These are phyloP conservation scores for Chrysoporthe cubensis DNA, from an alignment of 2,329 filamentous ascomycete genomes.

Conservation along the genomic window DNA sequence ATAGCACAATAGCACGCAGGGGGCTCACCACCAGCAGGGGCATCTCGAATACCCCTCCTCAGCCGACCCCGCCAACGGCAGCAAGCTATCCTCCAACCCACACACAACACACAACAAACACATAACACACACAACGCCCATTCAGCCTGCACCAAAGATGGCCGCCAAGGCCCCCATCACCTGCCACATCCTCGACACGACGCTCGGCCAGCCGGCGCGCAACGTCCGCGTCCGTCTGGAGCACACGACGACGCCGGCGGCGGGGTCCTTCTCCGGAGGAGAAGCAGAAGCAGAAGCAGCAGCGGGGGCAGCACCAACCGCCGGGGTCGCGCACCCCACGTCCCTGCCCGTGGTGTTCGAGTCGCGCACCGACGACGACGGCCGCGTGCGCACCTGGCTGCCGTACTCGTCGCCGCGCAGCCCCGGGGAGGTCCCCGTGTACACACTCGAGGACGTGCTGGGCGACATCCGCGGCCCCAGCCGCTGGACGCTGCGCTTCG, in stretches of 20 bases:
- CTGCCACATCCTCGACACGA: constrained; percentile 85
- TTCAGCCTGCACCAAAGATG: constrained; percentile 12
- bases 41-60: too few species aligned
- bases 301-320: constrained; percentile 35
- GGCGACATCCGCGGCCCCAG: constrained; percentile 46
- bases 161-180: constrained; percentile 69
- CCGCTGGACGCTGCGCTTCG: constrained; percentile 73
- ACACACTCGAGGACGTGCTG: constrained; percentile 62
- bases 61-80: too few species aligned
- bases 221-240: constrained; percentile 70
- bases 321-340: constrained; percentile 38
- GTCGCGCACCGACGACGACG: constrained; percentile 75
- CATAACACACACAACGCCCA: background rate
- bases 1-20: too few species aligned
- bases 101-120: background rate
- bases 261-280: constrained; percentile 30
- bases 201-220: constrained; percentile 69
- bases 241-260: constrained; percentile 43
- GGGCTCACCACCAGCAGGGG: too few species aligned
- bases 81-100: background rate
- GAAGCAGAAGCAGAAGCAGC: constrained; percentile 28
- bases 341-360: constrained; percentile 57
- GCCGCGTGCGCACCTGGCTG: constrained; percentile 72
- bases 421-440: constrained; percentile 60
- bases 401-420: constrained; percentile 56